Base-by-base conservation (phyloP, 2,329 filamentous ascomycete species). In the Xylariomycetidae sp. region DNA sequence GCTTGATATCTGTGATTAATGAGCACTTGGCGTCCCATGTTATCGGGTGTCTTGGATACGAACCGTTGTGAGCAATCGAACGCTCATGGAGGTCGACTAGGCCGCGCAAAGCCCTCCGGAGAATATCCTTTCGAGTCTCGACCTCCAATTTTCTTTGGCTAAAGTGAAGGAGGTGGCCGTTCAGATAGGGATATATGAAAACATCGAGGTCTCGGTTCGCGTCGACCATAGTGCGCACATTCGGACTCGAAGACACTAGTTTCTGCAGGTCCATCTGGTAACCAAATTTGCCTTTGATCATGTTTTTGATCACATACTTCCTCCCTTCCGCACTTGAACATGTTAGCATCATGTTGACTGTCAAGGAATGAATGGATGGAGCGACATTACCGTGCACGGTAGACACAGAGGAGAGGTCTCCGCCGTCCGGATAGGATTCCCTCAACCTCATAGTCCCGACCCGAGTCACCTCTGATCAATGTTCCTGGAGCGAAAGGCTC, bases 61-160 rank as follows among this genome's bases (percentile, higher is more conserved):
- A 41, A 45, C 56, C 51, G 18, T 47, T 58, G 36, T 62, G 55
- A 8, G 59, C 27, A 23, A 62, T 56, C 9, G 50, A 33, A 30
- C 41, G 44, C 16, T 55, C 49, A 39, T 61, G 57, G 20, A 62
- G 47, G 38, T 57, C 48, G 26, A 41, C 52, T 6, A 61, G 42
- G 1, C 58, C 57, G 41, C 30, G 30, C 33, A 53, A 26, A 42
- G n/a, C n/a, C n/a, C n/a, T n/a, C n/a, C n/a, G n/a, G n/a, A n/a
- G n/a, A n/a, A n/a, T n/a, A n/a, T n/a, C n/a, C n/a, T n/a, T n/a
- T n/a, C n/a, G n/a, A n/a, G n/a, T n/a, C n/a, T n/a, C n/a, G n/a
- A n/a, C n/a, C n/a, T n/a, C n/a, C n/a, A n/a, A n/a, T n/a, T n/a
- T n/a, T n/a, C n/a, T n/a, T n/a, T n/a, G n/a, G n/a, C n/a, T n/a